phyloP scores from a whole-genome alignment of 2,329 filamentous ascomycete species.

The Dactylellina leptospora region DNA sequence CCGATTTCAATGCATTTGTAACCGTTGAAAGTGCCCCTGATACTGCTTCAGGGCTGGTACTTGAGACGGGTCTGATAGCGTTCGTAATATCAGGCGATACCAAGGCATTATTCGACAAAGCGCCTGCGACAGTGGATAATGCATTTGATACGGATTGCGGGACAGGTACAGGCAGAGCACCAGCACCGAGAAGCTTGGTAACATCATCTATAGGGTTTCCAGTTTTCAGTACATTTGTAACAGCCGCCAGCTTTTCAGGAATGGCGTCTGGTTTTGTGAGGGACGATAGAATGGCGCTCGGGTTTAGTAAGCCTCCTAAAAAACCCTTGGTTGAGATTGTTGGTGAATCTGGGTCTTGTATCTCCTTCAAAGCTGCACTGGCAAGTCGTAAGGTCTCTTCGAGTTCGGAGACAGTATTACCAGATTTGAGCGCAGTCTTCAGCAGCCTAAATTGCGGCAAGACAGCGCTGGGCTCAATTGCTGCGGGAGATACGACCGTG shows the following conservation, averaged over 20 bases:
- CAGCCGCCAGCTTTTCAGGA: constrained; percentile 32
- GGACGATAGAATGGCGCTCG: neutral
- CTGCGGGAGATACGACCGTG: neutral
- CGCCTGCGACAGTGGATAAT: constrained; percentile 22
- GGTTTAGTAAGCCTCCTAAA: constrained; percentile 13
- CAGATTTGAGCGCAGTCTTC: constrained; percentile 18
- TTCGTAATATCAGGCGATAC: constrained; percentile 5
- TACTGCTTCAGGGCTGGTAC: constrained; percentile 7
- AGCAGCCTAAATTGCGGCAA: constrained; percentile 29
- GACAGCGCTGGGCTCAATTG: constrained; percentile 9
- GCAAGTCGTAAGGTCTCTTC: constrained; percentile 10
- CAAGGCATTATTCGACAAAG: constrained; percentile 24
- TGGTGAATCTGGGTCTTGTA: neutral
- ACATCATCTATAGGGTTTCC: constrained; percentile 22
- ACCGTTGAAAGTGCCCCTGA: constrained; percentile 39
- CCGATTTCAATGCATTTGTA: constrained; percentile 35
- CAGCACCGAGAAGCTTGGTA: constrained; percentile 33
- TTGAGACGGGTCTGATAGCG: neutral
- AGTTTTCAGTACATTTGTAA: constrained; percentile 35
- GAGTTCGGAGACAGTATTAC: constrained; percentile 23
- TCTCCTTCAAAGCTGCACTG: neutral
- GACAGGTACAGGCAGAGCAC: constrained; percentile 27
- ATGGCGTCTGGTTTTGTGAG: constrained; percentile 21
- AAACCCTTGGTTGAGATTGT: constrained; percentile 17
- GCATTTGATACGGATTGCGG: constrained; percentile 26